Conservation (phyloP, 345 rosid genomes). For the Sisymbrium irio region DNA sequence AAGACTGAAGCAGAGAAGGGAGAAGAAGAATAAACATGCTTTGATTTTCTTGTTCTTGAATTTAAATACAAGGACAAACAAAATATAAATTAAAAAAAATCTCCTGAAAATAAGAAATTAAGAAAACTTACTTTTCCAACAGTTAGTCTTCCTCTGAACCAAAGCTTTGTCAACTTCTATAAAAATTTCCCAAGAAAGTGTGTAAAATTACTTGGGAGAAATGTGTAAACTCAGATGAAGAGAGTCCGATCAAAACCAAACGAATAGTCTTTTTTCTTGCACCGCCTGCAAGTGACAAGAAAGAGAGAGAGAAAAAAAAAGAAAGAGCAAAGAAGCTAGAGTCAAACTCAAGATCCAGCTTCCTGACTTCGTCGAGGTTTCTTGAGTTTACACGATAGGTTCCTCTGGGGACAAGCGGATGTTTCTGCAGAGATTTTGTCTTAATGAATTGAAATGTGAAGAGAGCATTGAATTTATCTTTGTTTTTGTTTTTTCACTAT, state of each 20-base stretch:
- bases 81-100: not conserved
- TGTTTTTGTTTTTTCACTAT: not conserved
- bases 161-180: not conserved
- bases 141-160: not conserved
- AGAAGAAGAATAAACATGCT: not conserved
- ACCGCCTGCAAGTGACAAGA: slow-evolving; percentile 32
- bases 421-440: slow-evolving; percentile 22
- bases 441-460: slow-evolving; percentile 14
- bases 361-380: slow-evolving; percentile 28
- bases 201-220: not conserved
- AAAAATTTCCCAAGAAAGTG: slow-evolving; percentile 1
- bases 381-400: slow-evolving; percentile 18
- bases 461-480: not conserved
- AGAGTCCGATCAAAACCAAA: slow-evolving; percentile 22
- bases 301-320: slow-evolving; percentile 9
- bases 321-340: slow-evolving; percentile 1
- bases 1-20: not conserved
- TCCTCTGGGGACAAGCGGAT: slow-evolving; percentile 21
- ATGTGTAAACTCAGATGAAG: slow-evolving; percentile 15
- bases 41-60: not conserved
- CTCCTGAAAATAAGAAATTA: no score
- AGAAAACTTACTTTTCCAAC: slow-evolving; percentile 11
- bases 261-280: not conserved
- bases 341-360: slow-evolving; percentile 37
- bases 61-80: slow-evolving; percentile 3